Base-by-base conservation (phyloP, 1,284 basidiomycete species). In the Cryptococcus sp. region DNA sequence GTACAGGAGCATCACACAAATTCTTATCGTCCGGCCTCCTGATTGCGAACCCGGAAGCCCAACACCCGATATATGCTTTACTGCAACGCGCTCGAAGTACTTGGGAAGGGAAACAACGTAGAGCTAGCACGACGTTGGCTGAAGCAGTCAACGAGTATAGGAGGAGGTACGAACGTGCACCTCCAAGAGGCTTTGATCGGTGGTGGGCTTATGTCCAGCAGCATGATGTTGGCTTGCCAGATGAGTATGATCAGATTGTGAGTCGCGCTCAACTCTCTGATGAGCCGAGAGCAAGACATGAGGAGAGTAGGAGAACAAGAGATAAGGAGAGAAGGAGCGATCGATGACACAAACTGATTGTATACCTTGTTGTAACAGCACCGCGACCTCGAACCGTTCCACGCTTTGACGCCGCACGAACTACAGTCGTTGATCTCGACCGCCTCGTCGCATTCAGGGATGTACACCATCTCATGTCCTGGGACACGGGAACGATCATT, bases 81-180 rank as follows among this genome's bases (percentile, higher is more conserved):
- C 72, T 82, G 17, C 57, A 68, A 37, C 52, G 62, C 8, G 75
- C 74, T 0, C 68, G 76, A 50, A 48, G 62, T n/a, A 54, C 58
- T 5, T 81, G 80, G 80, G 64, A 76, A 22, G 61, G 62, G 1
- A 81, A 81, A 63, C 20, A 78, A 19, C 65, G 55, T 5, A 64
- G 60, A 48, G 73, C 78, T 59, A 80, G 79, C 55, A 68, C 56
- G 50, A 80, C 78, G 3, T 61, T 82, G 11, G 54, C 50, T 0
- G 66, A 79, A 54, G 79, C 80, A 5, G 77, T 79, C 3, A 64
- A 70, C 52, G 77, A 78, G 62, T 81, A 81, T 63, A 64, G 71
- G 50, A 59, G 73, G 45, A 66, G 80, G 37, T 80, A 81, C 57
- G 62, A 63, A 20, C 66, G 72, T 19, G 41, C 67, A 3, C 78